Evolutionary conservation across 129 eudicot genomes (phyloP).

Genomic region (Scalesia atractyloides): DNA sequence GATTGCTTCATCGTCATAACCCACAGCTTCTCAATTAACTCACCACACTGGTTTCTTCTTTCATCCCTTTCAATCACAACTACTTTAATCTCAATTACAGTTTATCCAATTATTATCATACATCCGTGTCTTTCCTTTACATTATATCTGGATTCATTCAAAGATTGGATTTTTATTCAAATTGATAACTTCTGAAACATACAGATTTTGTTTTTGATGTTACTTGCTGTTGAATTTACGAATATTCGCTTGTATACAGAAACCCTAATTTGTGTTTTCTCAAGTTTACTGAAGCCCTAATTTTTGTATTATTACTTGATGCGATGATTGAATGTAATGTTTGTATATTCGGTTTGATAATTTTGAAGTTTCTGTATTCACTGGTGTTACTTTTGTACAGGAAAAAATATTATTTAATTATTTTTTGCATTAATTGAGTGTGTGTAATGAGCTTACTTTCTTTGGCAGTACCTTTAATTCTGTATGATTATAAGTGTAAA

Average conservation of each 20-base stretch:
- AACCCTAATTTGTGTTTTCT: slow-evolving; percentile 25
- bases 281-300: slow-evolving; percentile 30
- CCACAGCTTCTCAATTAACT: slow-evolving; percentile 1
- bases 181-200: slow-evolving; percentile 6
- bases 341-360: background rate
- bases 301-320: background rate
- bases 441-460: background rate
- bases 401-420: background rate
- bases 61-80: background rate
- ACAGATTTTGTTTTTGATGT: slow-evolving; percentile 4
- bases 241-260: background rate
- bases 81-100: background rate
- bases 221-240: slow-evolving; percentile 20
- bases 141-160: background rate
- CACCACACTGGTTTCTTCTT: slow-evolving; percentile 17
- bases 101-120: background rate
- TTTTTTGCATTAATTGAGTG: background rate
- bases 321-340: background rate
- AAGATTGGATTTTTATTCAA: background rate
- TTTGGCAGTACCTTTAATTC: slow-evolving; percentile 3
- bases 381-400: background rate
- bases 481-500: background rate
- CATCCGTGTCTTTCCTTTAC: background rate
- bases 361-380: background rate
- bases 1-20: slow-evolving; percentile 3